Evolutionary conservation across 352 stramenopile genomes (phyloP).

Genomic region (Blastocystis sp.): DNA sequence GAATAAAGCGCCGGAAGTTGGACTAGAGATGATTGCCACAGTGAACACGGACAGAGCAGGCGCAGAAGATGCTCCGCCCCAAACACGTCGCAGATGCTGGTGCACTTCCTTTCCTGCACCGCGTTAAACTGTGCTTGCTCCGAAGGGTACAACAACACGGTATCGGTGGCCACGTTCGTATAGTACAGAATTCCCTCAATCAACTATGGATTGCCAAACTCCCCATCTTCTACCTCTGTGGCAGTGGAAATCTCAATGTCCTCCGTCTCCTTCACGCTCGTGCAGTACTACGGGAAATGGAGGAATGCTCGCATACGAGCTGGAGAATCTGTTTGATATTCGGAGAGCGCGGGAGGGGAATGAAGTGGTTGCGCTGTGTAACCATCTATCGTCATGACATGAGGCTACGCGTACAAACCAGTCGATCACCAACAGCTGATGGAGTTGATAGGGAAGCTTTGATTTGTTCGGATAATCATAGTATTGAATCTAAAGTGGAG

Average conservation of each 20-base stretch:
- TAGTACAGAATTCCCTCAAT: slow-evolving; percentile 3
- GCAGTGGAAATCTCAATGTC: not conserved
- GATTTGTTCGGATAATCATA: not conserved
- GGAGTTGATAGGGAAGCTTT: not conserved
- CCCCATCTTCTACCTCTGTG: not conserved
- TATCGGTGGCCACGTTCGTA: not conserved
- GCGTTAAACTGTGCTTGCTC: not conserved
- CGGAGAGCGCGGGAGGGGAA: not conserved
- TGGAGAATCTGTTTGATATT: not conserved
- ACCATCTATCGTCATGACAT: not conserved
- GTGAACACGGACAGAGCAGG: not conserved
- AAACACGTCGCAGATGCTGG: not conserved
- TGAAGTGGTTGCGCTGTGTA: not conserved
- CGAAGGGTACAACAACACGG: not conserved
- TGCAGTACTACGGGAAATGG: not conserved
- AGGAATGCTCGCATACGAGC: not conserved
- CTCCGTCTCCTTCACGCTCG: not conserved
- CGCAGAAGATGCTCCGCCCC: slow-evolving; percentile 4
- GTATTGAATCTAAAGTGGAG: not conserved
- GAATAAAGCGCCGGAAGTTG: not conserved
- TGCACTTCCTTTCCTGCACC: not conserved
- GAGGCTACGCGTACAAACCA: not conserved
- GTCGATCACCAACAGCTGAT: not conserved
- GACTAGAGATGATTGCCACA: not conserved
- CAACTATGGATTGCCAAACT: not conserved